These are phyloP conservation scores for Heterobasidion parviporum DNA, from an alignment of 1,284 basidiomycete species.

Conservation along the genomic window DNA sequence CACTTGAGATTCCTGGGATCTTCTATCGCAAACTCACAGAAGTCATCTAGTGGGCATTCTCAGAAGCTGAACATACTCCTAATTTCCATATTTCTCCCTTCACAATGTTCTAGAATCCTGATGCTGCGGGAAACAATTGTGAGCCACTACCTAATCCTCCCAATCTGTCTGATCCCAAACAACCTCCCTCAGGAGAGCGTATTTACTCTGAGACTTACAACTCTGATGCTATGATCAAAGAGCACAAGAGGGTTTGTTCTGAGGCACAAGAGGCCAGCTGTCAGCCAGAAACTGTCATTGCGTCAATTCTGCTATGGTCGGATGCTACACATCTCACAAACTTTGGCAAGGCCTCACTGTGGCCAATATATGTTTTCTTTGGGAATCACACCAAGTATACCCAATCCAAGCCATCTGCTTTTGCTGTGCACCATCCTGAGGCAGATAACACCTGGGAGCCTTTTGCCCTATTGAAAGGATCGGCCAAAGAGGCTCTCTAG, in stretches of 20 bases:
- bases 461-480: no score
- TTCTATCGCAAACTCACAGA: constrained; percentile 10
- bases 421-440: background rate
- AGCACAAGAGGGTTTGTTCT: background rate
- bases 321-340: background rate
- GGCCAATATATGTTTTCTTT: background rate
- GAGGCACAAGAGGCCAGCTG: background rate
- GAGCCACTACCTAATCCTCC: no score
- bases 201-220: constrained; percentile 1
- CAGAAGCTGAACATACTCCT: no score
- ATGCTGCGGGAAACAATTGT: no score
- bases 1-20: background rate
- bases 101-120: background rate
- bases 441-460: no score
- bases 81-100: constrained; percentile 12
- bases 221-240: background rate
- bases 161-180: no score
- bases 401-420: background rate
- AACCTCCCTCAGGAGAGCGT: background rate
- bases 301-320: background rate
- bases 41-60: constrained; percentile 12
- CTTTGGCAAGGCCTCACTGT: constrained; percentile 1
- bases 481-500: no score
- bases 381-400: background rate
- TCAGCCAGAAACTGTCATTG: background rate